Percentiles rank a stretch among this genome's conserved stretches.
Conservation (phyloP, 768 basidiomycete genomes). For the Omphalotus guepiniiformis region DNA sequence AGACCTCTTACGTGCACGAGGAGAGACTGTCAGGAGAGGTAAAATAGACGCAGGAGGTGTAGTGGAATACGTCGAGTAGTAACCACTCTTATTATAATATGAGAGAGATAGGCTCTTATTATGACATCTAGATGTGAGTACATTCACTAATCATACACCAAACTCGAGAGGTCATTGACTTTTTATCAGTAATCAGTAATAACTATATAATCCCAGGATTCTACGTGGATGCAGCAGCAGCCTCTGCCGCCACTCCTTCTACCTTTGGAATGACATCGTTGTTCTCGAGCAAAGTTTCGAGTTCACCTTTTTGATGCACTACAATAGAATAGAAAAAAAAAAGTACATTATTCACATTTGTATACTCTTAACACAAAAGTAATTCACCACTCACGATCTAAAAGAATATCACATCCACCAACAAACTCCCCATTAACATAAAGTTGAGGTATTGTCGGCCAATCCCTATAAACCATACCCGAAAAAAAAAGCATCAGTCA, state of each 20-base stretch:
- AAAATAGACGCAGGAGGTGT: conserved; percentile 45
- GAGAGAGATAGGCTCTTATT: conserved; percentile 1
- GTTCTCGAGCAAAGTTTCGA: conserved; percentile 76
- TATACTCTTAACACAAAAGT: conserved; percentile 5
- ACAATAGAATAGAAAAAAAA: conserved; percentile 2
- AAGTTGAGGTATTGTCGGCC: conserved; percentile 97
- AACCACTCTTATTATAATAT: too few relatives aligned
- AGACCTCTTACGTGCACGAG: conserved; percentile 71
- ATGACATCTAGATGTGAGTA: conserved; percentile 6
- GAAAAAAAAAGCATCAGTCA: neutral
- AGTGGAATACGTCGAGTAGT: conserved; percentile 43
- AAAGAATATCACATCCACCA: conserved; percentile 93
- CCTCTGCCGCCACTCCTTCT: conserved; percentile 1
- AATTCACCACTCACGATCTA: conserved; percentile 64
- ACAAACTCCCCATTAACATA: conserved; percentile 95
- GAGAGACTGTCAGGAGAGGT: conserved; percentile 66
- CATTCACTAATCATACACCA: conserved; percentile 1
- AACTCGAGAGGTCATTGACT: too few relatives aligned
- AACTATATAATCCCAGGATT: too few relatives aligned
- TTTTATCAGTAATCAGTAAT: too few relatives aligned
- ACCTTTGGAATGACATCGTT: conserved; percentile 62
- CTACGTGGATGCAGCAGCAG: too few relatives aligned
- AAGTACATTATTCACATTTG: conserved; percentile 1
- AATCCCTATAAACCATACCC: conserved; percentile 55
- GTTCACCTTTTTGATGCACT: conserved; percentile 98